Evolutionary conservation across 441 rosid species (phyloP).

Genomic region (Rhodomyrtus psidioides): DNA sequence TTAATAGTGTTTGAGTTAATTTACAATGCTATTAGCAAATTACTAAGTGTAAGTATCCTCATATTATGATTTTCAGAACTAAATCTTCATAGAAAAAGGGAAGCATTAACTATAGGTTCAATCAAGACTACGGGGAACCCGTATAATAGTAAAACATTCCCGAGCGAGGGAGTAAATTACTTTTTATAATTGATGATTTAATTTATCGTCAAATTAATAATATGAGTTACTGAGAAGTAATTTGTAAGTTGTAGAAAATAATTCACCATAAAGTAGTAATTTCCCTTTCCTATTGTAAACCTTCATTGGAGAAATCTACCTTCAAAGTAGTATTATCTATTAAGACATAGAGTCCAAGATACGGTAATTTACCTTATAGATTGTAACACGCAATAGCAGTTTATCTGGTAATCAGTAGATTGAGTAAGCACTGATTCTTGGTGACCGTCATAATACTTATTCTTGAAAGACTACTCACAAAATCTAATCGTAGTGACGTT

Average conservation of each 20-base stretch:
- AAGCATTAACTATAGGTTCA: background rate
- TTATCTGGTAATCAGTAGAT: background rate
- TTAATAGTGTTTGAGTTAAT: background rate
- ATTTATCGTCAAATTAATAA: background rate
- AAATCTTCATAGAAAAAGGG: background rate
- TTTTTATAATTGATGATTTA: background rate
- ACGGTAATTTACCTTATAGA: background rate
- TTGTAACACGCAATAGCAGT: background rate
- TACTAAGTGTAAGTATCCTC: background rate
- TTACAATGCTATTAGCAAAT: background rate
- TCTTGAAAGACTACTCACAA: background rate
- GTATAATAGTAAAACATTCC: background rate
- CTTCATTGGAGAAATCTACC: no score
- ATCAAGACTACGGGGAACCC: background rate
- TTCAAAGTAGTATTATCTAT: no score
- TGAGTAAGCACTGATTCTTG: background rate
- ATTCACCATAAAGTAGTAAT: background rate
- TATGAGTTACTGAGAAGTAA: background rate
- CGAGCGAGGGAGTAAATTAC: background rate
- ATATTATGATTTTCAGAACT: background rate
- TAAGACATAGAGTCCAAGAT: background rate
- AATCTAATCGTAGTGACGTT: background rate
- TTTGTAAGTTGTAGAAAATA: background rate
- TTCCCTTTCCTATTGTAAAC: no score
- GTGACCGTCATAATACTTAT: background rate